Conservation (phyloP, 2,329 filamentous ascomycete genomes). For the Colletotrichum theobromicola region DNA sequence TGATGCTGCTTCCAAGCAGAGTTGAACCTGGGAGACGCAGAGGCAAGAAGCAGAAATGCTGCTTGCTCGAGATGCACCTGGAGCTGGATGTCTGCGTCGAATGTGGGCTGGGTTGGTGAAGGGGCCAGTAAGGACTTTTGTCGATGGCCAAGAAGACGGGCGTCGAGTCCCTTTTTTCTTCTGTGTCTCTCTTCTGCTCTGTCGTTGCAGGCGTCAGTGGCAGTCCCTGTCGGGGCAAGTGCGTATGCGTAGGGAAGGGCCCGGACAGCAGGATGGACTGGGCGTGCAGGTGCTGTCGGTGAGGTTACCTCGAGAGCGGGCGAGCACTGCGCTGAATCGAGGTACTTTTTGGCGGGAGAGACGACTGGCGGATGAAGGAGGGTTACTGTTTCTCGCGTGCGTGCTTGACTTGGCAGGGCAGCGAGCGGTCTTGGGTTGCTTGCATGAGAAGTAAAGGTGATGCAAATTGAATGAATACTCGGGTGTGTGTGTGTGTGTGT, state of each 20-base stretch:
- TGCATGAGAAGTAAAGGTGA: background rate
- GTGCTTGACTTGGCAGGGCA: background rate
- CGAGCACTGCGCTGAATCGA: background rate
- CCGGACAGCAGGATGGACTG: background rate
- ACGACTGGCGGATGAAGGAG: background rate
- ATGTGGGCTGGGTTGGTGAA: constrained; percentile 10
- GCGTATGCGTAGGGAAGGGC: background rate
- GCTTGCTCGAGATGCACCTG: background rate
- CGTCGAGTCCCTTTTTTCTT: background rate
- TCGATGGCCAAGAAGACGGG: constrained; percentile 4
- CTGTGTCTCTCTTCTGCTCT: background rate
- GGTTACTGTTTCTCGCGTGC: background rate
- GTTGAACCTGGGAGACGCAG: background rate
- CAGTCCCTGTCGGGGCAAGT: constrained; percentile 13
- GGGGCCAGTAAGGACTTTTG: constrained; percentile 14
- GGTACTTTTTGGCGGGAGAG: background rate
- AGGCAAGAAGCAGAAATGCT: background rate
- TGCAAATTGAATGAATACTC: background rate
- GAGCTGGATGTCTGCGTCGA: background rate
- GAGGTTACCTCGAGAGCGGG: background rate
- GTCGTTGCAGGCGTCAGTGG: background rate
- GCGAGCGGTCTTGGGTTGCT: background rate
- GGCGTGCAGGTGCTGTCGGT: background rate
- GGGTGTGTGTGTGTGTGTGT: no score
- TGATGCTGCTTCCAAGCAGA: background rate